Percentiles rank a stretch among this genome's conserved stretches.
phyloP scores from a whole-genome alignment of 306 rosid species.

The Inga leiocalycina region DNA sequence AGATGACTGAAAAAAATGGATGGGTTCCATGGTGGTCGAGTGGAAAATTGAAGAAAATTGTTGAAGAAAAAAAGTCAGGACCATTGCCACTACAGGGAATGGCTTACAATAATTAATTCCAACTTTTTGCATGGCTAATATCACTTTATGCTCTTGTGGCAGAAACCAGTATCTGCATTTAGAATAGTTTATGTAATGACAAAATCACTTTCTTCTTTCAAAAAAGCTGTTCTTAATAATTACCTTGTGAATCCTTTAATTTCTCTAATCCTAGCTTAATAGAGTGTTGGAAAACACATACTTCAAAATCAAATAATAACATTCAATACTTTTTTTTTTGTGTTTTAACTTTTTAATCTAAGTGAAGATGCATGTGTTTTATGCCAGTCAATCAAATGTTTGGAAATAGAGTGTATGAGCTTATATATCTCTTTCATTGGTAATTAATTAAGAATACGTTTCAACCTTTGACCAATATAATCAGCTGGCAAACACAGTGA shows the following conservation, averaged over 20 bases:
- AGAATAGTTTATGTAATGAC: neutral
- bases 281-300: neutral
- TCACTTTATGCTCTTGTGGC: neutral
- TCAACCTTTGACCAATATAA: conserved; percentile 29
- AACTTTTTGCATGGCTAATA: conserved; percentile 23
- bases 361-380: neutral
- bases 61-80: conserved; percentile 16
- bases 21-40: no score
- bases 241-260: neutral
- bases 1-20: no score
- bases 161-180: neutral
- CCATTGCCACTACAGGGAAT: conserved; percentile 32
- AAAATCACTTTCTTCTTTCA: neutral
- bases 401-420: neutral
- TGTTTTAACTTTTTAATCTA: no score
- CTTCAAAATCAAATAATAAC: neutral
- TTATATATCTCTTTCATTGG: conserved; percentile 7
- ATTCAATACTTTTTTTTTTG: neutral
- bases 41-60: no score
- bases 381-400: neutral
- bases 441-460: conserved; percentile 13
- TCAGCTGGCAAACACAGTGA: conserved; percentile 3
- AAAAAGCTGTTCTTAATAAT: neutral
- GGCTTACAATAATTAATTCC: neutral
- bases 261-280: neutral